Evolutionary conservation across 2,329 filamentous ascomycete species (phyloP).

Genomic region (Fusarium sambucinum): DNA sequence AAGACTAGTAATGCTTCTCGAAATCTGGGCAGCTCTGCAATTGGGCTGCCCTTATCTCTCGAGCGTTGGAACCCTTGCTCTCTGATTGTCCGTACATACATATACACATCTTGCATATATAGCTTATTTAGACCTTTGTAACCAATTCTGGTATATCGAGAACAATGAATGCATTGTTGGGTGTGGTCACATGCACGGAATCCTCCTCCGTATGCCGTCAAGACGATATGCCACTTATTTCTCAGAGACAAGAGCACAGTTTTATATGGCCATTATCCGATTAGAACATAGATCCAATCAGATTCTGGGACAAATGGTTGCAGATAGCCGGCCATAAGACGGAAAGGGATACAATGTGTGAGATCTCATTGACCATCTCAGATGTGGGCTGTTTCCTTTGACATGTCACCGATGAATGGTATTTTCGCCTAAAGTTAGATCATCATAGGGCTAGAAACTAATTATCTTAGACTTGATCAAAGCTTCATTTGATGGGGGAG

Average conservation of each 20-base stretch:
- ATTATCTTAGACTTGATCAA: not conserved
- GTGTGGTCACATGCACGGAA: slow-evolving; percentile 13
- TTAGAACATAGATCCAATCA: not conserved
- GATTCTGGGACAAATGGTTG: not conserved
- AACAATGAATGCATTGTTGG: not conserved
- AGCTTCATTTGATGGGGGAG: too few relatives aligned
- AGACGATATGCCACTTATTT: not conserved
- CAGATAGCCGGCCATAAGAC: not conserved
- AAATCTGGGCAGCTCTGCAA: slow-evolving; percentile 39
- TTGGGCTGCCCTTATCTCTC: slow-evolving; percentile 37
- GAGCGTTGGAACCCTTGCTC: not conserved
- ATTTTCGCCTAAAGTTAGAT: not conserved
- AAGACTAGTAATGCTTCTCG: slow-evolving; percentile 24
- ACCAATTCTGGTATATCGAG: not conserved
- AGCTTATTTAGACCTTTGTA: slow-evolving; percentile 14
- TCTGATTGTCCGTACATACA: slow-evolving; percentile 7
- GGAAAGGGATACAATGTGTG: not conserved
- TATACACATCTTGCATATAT: slow-evolving; percentile 30
- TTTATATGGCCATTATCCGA: not conserved
- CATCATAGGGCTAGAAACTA: not conserved
- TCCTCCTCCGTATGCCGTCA: not conserved
- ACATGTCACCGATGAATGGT: not conserved
- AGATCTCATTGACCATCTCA: slow-evolving; percentile 8
- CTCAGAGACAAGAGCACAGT: not conserved
- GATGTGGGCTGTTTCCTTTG: not conserved